phyloP scores from a whole-genome alignment of 225 moss, liverwort and hornwort species.

The Antitrichia curtipendula region DNA sequence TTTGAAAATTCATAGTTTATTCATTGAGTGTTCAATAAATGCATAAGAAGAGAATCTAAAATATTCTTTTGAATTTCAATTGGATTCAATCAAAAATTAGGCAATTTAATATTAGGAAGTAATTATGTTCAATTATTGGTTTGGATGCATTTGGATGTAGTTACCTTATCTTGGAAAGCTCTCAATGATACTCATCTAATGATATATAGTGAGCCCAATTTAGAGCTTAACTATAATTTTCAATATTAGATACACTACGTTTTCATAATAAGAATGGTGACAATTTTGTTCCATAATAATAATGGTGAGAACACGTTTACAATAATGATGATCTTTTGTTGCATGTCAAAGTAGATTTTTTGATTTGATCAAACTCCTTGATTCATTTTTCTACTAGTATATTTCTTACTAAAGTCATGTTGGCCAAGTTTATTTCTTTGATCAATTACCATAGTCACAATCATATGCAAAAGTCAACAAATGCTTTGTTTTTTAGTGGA shows the following conservation, averaged over 20 bases:
- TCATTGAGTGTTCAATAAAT: fast-evolving
- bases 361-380: fast-evolving
- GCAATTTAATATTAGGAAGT: background rate
- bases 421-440: background rate
- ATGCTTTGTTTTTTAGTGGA: background rate
- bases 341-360: background rate
- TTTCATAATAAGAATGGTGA: too few relatives aligned
- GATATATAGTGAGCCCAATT: background rate
- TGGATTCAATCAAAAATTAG: background rate
- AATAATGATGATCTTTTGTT: too few relatives aligned
- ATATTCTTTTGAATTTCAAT: background rate
- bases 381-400: fast-evolving
- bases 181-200: fast-evolving
- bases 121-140: background rate
- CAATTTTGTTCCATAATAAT: too few relatives aligned
- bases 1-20: background rate
- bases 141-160: background rate
- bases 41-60: background rate
- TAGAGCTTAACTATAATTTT: background rate
- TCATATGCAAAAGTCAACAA: background rate
- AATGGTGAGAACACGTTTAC: too few relatives aligned
- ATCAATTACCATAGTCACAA: background rate
- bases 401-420: background rate
- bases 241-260: fast-evolving
- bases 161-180: background rate